These are phyloP conservation scores for button mushroom (Agaricus bisporus) DNA, from an alignment of 768 basidiomycete genomes.

Conservation along the genomic window DNA sequence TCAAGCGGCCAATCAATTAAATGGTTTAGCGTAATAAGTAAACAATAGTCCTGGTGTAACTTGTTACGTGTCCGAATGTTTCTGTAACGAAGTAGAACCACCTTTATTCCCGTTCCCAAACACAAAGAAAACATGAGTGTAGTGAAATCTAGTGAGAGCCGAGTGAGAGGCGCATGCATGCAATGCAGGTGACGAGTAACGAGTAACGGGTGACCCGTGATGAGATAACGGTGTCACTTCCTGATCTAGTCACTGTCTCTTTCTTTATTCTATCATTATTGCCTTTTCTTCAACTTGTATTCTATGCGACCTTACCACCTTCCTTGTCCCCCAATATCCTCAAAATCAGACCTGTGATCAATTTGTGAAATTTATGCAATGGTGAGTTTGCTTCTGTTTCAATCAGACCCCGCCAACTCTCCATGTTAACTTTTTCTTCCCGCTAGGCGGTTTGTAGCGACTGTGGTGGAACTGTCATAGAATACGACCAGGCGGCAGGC, in stretches of 20 bases:
- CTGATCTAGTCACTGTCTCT: constrained; percentile 7
- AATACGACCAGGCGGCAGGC: constrained; percentile 79
- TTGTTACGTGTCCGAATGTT: too few species aligned
- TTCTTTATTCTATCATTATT: constrained; percentile 15
- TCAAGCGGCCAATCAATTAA: constrained; percentile 36
- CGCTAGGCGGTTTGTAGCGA: constrained; percentile 60
- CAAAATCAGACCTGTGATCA: not conserved
- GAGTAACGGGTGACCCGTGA: not conserved
- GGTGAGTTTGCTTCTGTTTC: not conserved
- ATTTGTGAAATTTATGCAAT: not conserved
- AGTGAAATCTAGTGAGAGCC: too few species aligned
- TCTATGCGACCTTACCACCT: not conserved
- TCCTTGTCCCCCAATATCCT: not conserved
- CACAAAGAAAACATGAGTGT: too few species aligned
- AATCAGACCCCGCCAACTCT: not conserved
- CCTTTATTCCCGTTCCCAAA: too few species aligned
- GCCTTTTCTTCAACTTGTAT: constrained; percentile 6
- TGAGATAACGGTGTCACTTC: constrained; percentile 5
- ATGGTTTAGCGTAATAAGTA: constrained; percentile 31
- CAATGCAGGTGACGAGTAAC: too few species aligned
- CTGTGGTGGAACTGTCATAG: constrained; percentile 80
- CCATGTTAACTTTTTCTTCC: not conserved
- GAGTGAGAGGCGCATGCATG: too few species aligned
- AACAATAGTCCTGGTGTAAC: not conserved
- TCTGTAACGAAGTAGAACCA: too few species aligned